Evolutionary conservation across 2,329 filamentous ascomycete species (phyloP), one percentile per base, ranked within the genome.

Genomic region (Ophiosphaerella korrae): DNA sequence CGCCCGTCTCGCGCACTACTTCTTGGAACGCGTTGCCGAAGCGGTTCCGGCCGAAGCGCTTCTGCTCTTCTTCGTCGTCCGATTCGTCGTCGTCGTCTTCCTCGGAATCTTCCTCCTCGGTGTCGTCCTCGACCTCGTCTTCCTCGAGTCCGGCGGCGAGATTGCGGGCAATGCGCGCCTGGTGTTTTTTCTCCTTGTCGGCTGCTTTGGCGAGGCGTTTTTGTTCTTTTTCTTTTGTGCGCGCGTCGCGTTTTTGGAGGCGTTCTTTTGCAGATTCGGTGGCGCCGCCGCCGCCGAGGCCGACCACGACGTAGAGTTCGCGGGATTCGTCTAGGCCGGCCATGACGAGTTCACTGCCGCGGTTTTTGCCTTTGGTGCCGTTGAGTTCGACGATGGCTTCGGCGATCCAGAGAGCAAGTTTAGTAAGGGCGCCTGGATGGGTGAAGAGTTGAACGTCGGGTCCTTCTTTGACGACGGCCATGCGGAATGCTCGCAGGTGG

Each of bases 11-110:
- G 44, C 88, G 84, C 2, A 96, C 89, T 0, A 97, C 94, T 68
- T 96, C 92, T 71, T 97, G 92, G 73, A 99, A 99, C 3, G 94
- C 93, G 64, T 88, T 92, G 7, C 94, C 94, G 67, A 99, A 99
- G 42, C 89, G 85, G 75, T 97, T 99, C 45, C 90, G 77, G 1
- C 92, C 88, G 46, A 89, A 88, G 0, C 88, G 70, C 39, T 89
- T 64, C 81, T n/a, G 13, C 21, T 88, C 73, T 76, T 90, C 74
- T 0, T 75, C 72, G 1, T 62, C 62, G 1, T 59, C 76, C 62
- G 47, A 46, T 7, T 89, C 73, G 77, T 90, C 74, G 0, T 74
- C 72, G 1, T 48, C 44, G 82, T 90, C 26, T 8, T 29, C 75
- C 79, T 86, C 67, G 81, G 89, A 70, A 36, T 83, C 78, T 9